Base-by-base conservation (phyloP, 1,284 basidiomycete genomes). In the Sanghuangporus weigelae region DNA sequence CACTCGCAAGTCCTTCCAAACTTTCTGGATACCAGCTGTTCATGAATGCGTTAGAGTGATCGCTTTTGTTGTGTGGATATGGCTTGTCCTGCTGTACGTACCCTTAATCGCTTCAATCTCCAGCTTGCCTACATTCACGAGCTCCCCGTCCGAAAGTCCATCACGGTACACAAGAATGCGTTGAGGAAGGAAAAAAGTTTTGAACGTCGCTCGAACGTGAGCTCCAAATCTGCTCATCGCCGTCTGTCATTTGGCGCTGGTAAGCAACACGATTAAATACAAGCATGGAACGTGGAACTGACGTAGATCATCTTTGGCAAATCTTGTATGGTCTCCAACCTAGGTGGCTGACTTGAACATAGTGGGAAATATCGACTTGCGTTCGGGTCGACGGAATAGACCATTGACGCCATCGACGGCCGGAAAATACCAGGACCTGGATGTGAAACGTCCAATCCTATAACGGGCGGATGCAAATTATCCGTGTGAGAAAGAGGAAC, bases 391-490 rank as follows among this genome's bases (percentile, higher is more conserved):
- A 69, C 61, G 2, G 77, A 78, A 3, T 70, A 71, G 7, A 76
- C 77, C 21, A 80, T 58, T 2, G 73, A 71, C 0, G 76, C 71
- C n/a, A 78, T 69, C 0, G 77, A 79, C 0, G 78, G 77, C 23
- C 73, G 71, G 6, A 68, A 60, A 1, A 46, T 60, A 21, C 74
- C 74, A 31, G 76, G 74, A 12, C 66, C 72, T 14, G 78, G 76
- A 65, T 80, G 78, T 58, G 76, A 75, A 26, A 79, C 77, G 66
- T 80, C 78, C 8, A 74, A 73, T 19, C 79, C 78, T 78, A 57
- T 11, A 21, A 35, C 1, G 12, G 42, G 56, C 2, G 19, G 48
- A 21, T 19, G 16, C 16, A 19, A 49, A 26, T 2, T 19, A n/a
- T 40, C 35, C 35, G 40, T 58, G 42, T 26, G 3, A 31, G 26